These are phyloP conservation scores for Amborella trichopoda DNA, from an alignment of 164 flowering plant genomes.

Conservation along the genomic window DNA sequence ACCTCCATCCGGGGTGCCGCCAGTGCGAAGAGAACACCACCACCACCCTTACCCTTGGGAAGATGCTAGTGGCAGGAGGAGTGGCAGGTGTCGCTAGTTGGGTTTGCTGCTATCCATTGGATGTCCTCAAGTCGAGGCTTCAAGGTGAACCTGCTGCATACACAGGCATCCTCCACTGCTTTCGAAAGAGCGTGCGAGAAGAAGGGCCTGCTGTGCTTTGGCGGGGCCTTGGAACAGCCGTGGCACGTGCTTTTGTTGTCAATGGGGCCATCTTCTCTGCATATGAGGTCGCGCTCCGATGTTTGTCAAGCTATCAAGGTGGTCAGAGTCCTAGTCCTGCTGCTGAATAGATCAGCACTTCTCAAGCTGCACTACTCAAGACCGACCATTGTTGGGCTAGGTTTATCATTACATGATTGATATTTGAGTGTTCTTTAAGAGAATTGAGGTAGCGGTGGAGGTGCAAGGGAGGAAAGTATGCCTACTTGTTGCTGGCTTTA, in stretches of 20 bases:
- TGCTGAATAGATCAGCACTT: too few relatives aligned
- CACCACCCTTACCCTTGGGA: constrained; percentile 32
- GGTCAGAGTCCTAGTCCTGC: too few relatives aligned
- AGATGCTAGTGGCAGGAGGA: constrained; percentile 82
- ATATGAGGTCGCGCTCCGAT: constrained; percentile 60
- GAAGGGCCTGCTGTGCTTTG: constrained; percentile 66
- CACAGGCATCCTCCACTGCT: constrained; percentile 60
- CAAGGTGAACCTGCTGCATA: constrained; percentile 56
- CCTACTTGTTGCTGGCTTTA: too few relatives aligned
- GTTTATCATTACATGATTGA: too few relatives aligned
- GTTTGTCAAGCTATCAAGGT: constrained; percentile 17
- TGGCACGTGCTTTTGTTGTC: constrained; percentile 75
- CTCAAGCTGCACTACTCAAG: too few relatives aligned
- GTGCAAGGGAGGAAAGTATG: too few relatives aligned
- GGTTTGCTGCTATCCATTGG: constrained; percentile 74
- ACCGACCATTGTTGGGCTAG: too few relatives aligned
- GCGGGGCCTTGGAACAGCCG: constrained; percentile 72
- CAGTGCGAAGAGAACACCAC: constrained; percentile 54
- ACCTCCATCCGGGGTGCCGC: constrained; percentile 79
- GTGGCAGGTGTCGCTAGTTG: constrained; percentile 87
- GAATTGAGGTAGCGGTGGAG: too few relatives aligned
- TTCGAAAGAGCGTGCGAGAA: constrained; percentile 38
- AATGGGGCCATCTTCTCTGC: constrained; percentile 79
- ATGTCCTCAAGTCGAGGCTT: constrained; percentile 70
- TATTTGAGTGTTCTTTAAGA: too few relatives aligned